phyloP scores from a whole-genome alignment of 805 yeast genomes.

The Myxozyma sirexii region DNA sequence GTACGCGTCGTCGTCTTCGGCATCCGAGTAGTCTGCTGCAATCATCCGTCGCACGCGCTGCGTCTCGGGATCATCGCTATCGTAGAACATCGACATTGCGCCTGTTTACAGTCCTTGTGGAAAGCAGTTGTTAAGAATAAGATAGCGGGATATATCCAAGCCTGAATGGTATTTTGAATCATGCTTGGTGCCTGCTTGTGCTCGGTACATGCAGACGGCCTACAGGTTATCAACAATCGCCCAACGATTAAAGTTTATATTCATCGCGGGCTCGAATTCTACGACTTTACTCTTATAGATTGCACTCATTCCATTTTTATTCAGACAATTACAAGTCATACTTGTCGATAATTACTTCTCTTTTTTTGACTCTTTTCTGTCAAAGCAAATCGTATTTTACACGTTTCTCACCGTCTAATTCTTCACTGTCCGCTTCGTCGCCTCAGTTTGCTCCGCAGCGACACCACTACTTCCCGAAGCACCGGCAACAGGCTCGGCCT shows the following conservation, averaged over 20 bases:
- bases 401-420: neutral
- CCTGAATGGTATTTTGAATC: too few species aligned
- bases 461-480: conserved; percentile 14
- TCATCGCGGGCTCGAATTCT: neutral
- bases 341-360: too few species aligned
- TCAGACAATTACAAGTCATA: too few species aligned
- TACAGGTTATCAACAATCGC: too few species aligned
- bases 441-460: conserved; percentile 12
- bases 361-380: too few species aligned
- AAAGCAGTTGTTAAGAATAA: too few species aligned
- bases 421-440: conserved; percentile 25
- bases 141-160: too few species aligned
- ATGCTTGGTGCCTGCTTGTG: too few species aligned
- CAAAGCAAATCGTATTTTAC: neutral
- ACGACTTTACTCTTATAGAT: neutral
- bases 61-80: conserved; percentile 24
- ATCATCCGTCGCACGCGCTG: conserved; percentile 26
- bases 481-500: neutral
- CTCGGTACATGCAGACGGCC: too few species aligned
- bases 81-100: conserved; percentile 11
- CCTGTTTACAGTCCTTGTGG: too few species aligned
- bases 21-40: conserved; percentile 28
- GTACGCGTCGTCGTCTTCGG: conserved; percentile 32
- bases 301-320: too few species aligned
- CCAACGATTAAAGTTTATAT: neutral